Conservation (phyloP, 2,329 filamentous ascomycete species). For the Paraphaeosphaeria minitans region DNA sequence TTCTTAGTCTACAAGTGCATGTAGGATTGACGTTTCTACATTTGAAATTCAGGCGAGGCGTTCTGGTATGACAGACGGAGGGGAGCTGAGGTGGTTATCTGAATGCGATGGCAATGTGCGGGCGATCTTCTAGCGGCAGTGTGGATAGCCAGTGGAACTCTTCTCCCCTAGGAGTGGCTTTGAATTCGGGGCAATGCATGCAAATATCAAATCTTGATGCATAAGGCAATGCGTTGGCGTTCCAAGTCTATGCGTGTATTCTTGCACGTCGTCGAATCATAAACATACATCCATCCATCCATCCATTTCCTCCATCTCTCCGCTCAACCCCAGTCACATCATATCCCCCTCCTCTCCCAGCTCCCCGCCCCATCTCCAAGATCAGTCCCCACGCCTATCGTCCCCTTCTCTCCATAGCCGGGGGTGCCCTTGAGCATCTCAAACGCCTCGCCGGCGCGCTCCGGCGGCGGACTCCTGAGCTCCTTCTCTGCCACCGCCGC, state of each 20-base stretch:
- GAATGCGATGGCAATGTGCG: background rate
- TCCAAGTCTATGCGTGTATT: background rate
- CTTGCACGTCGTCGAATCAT: background rate
- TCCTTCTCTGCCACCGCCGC: constrained; percentile 25
- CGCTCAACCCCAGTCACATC: background rate
- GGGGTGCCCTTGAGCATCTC: constrained; percentile 14
- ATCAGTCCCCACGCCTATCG: constrained; percentile 21
- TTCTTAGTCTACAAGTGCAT: background rate
- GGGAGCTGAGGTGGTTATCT: background rate
- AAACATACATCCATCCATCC: background rate
- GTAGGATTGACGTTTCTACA: background rate
- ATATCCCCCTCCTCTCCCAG: constrained; percentile 29
- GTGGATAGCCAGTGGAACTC: background rate
- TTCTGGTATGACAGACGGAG: background rate
- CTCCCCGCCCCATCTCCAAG: constrained; percentile 19
- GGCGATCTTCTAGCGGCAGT: background rate
- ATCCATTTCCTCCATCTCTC: background rate
- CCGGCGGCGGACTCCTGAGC: constrained; percentile 29
- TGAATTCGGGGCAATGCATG: too few relatives aligned
- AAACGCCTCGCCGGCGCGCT: constrained; percentile 16
- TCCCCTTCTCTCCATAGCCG: constrained; percentile 9
- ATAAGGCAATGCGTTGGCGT: too few relatives aligned
- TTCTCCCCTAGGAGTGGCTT: too few relatives aligned
- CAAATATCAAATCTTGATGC: background rate
- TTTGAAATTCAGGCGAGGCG: background rate